Evolutionary conservation across 495 filamentous ascomycete species (phyloP), one percentile per base, ranked within the genome.

Genomic region (Neurospora sp.): DNA sequence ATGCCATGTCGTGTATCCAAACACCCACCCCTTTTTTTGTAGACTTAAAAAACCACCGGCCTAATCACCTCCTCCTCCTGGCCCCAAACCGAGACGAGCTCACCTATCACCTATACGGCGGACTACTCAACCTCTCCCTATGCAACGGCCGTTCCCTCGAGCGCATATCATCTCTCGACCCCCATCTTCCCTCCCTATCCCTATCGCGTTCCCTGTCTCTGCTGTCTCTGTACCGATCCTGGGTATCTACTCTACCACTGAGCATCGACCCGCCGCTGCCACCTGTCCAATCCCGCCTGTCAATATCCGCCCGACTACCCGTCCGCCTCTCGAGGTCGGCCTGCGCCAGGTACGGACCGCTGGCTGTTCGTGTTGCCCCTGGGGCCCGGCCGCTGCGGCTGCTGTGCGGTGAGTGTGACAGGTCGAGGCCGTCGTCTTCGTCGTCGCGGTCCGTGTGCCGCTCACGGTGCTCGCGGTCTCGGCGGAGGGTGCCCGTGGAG

Each of bases 301-400:
- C 80, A n/a, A 77, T 62, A 42, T 82, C 80, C 3, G 80, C 71
- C 66, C 81, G 80, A 69, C 80, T 82, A 42, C 80, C 80, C 2
- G 79, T 78, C 72, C 80, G 75, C 69, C 80, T 76, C 16, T 71
- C 75, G 11, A 73, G 37, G 10, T 72, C 62, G 38, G 80, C 78
- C 27, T 76, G 80, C 11, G 48, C 7, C 8, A 69, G 12, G 12
- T 70, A 69, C 7, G 54, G 54, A 18, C 54, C 48, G 48, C 5
- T 66, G 54, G 27, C 54, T 37, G 27, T 66, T 12, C 54, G 54
- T 62, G 31, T 31, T 31, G 46, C 46, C 20, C n/a, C 20, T 12
- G 54, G 2, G 6, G 54, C 27, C 23, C 54, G 12, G 14, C 54
- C 54, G 54, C 54, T 62, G 12, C 54, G 54, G 54, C 23, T 62